Base-by-base conservation (phyloP, 208 protist genomes). In the Angomonas deanei region DNA sequence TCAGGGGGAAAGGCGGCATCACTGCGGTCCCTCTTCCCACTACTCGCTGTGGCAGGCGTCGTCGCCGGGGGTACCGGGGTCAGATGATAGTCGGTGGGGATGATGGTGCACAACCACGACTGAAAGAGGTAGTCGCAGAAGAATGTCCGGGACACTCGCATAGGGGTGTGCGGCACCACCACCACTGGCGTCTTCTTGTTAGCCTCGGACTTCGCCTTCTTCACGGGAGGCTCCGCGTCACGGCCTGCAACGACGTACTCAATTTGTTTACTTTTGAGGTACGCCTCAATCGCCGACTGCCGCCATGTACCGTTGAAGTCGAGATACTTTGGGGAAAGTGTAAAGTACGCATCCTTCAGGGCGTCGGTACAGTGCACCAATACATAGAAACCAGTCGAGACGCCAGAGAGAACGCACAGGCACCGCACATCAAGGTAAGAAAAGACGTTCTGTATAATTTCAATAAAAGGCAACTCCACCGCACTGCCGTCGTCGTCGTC, bases 111-210 rank as follows among this genome's bases (percentile, higher is more conserved):
- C 80, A 94, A 83, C 88, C 88, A 92, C 55, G 78, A 71, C 72
- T 94, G 88, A 64, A 94, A 94, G 46, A 94, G 77, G 5, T 86
- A 69, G 59, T 92, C 88, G 70, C 77, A 82, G 68, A 87, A 94
- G 72, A 84, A 91, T 26, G 57, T 61, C 6, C 83, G 88, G 34
- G 49, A 57, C 39, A 92, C 78, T 0, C 69, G 55, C 6, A 94
- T 61, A 0, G 88, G 85, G n/a, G 15, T 31, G 74, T 92, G 81
- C 15, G 50, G 52, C 49, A 33, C 15, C 2, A 50, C 26, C n/a
- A 54, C 13, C 34, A 54, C 19, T 17, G 42, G 32, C 46, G 4
- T 26, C 31, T 54, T 48, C 13, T n/a, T n/a, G n/a, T 5, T n/a
- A 5, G 46, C 46, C 19, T 59, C 55, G 28, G n/a, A 13, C n/a